These are phyloP conservation scores for Hypoxylon subgilvum DNA, from an alignment of 495 filamentous ascomycete genomes.

Conservation along the genomic window DNA sequence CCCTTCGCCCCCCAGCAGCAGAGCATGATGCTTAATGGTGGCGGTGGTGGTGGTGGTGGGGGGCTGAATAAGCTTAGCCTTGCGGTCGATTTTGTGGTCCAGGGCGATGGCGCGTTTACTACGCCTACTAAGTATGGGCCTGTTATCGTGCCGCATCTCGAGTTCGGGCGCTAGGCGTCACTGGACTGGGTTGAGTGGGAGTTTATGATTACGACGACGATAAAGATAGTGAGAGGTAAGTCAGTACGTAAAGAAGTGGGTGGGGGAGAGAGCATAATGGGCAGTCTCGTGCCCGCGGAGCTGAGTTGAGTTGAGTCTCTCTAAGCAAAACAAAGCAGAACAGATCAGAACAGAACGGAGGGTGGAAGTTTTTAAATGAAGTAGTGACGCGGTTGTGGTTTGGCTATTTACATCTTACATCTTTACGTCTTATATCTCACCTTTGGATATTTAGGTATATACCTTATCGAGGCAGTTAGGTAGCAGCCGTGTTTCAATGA, in stretches of 20 bases:
- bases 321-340: not conserved
- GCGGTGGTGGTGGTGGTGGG: no score
- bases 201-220: not conserved
- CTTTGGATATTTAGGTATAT: conserved; percentile 2
- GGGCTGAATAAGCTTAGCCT: conserved; percentile 80
- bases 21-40: conserved; percentile 40
- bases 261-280: not conserved
- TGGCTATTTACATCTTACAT: not conserved
- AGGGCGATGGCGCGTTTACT: conserved; percentile 80
- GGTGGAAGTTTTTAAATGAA: not conserved
- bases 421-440: no score
- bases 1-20: conserved; percentile 55
- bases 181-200: not conserved
- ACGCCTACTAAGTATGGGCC: conserved; percentile 94
- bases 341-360: not conserved
- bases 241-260: not conserved
- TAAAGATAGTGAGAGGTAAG: not conserved
- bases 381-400: not conserved
- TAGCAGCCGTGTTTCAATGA: conserved; percentile 21
- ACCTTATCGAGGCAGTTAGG: conserved; percentile 8
- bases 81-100: conserved; percentile 96
- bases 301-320: no score
- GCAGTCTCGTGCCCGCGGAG: no score
- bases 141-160: conserved; percentile 91
- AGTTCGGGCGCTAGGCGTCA: conserved; percentile 67